Evolutionary conservation across 129 eudicot genomes (phyloP).

Genomic region (Smallanthus sonchifolius): DNA sequence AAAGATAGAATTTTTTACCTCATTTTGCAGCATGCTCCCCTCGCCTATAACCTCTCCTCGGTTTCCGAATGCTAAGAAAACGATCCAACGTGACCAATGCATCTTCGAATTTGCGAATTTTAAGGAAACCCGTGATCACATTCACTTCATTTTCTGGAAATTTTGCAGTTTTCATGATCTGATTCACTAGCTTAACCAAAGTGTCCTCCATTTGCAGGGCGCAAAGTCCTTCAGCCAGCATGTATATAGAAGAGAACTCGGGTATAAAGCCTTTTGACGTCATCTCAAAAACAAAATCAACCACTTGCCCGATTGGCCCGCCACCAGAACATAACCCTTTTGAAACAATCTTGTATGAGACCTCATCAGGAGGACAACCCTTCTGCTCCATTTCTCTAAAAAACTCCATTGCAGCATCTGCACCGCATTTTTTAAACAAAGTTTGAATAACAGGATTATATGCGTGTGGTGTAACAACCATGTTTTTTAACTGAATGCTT

Average conservation of each 20-base stretch:
- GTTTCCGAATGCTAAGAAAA: constrained; percentile 48
- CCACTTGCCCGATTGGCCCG: constrained; percentile 82
- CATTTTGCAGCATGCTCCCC: constrained; percentile 10
- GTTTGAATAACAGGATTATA: constrained; percentile 86
- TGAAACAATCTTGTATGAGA: constrained; percentile 62
- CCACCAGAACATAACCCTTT: constrained; percentile 91
- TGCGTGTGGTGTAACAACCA: constrained; percentile 68
- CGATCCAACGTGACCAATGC: constrained; percentile 71
- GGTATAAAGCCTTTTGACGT: constrained; percentile 60
- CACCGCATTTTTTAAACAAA: constrained; percentile 51
- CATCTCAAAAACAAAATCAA: constrained; percentile 80
- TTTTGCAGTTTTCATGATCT: constrained; percentile 54
- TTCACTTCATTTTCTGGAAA: constrained; percentile 54
- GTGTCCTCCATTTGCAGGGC: constrained; percentile 80
- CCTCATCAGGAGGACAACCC: constrained; percentile 70
- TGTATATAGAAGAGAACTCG: constrained; percentile 57
- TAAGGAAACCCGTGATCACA: constrained; percentile 78
- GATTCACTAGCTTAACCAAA: constrained; percentile 55
- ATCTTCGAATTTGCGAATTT: constrained; percentile 76
- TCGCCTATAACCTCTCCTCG: constrained; percentile 58
- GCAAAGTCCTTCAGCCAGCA: constrained; percentile 94
- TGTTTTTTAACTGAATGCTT: constrained; percentile 74
- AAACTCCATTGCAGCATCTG: constrained; percentile 67
- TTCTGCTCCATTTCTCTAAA: constrained; percentile 85
- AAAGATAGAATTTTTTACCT: not conserved